Evolutionary conservation across 257 asterid species (phyloP).

Genomic region (Penstemon newberryi): DNA sequence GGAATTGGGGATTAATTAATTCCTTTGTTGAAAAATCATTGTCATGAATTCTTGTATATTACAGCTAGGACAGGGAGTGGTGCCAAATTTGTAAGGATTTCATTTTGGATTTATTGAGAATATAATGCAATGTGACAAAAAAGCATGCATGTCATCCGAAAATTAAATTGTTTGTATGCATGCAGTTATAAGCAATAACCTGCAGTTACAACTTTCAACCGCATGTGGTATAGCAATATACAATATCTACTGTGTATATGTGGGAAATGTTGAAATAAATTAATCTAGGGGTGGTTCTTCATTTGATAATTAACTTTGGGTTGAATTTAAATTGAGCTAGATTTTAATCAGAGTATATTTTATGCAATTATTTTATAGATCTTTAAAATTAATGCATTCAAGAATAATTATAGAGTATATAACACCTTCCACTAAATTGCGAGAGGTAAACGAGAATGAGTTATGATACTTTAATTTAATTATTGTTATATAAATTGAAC

Average conservation of each 20-base stretch:
- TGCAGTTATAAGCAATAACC: conserved; percentile 28
- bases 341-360: too few species aligned
- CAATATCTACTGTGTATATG: not conserved
- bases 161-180: conserved; percentile 33
- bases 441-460: too few species aligned
- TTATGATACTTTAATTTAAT: too few species aligned
- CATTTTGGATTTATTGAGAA: conserved; percentile 30
- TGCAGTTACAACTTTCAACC: conserved; percentile 25
- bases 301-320: too few species aligned
- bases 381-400: too few species aligned
- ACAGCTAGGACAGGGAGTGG: conserved; percentile 9
- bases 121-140: conserved; percentile 39
- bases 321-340: too few species aligned
- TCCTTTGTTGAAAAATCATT: not conserved
- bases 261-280: not conserved
- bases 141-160: conserved; percentile 31
- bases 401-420: too few species aligned
- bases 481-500: too few species aligned
- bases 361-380: too few species aligned
- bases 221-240: conserved; percentile 28
- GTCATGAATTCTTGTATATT: not conserved
- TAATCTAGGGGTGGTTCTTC: too few species aligned
- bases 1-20: not conserved
- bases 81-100: conserved; percentile 34
- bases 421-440: too few species aligned